Conservation (phyloP, 116 monocot species). For the Zostera marina region DNA sequence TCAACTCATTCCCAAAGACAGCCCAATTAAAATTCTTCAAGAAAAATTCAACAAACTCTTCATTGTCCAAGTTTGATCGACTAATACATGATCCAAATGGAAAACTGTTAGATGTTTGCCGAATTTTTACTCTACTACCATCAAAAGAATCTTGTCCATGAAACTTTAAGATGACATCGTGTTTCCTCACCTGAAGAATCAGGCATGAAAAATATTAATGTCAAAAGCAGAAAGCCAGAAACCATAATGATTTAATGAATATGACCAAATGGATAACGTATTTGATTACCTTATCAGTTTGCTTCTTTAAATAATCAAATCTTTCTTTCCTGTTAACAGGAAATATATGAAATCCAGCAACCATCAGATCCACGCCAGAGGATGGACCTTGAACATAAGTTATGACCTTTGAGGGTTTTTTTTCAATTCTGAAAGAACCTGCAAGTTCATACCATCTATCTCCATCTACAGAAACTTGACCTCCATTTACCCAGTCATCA, state of each 20-base stretch:
- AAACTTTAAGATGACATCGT: constrained; percentile 52
- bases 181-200: constrained; percentile 48
- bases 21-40: constrained; percentile 85
- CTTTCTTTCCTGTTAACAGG: constrained; percentile 56
- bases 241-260: not conserved
- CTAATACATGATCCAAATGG: constrained; percentile 69
- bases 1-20: constrained; percentile 82
- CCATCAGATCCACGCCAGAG: constrained; percentile 53
- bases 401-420: constrained; percentile 35
- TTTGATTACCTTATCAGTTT: constrained; percentile 58
- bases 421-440: constrained; percentile 76
- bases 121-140: constrained; percentile 22
- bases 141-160: constrained; percentile 6
- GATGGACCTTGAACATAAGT: constrained; percentile 68
- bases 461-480: constrained; percentile 33
- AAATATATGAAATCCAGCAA: constrained; percentile 56
- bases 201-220: not conserved
- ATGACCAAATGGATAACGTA: not conserved
- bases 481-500: constrained; percentile 58
- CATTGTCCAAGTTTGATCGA: constrained; percentile 59
- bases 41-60: constrained; percentile 72
- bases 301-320: constrained; percentile 39
- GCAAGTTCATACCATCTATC: constrained; percentile 51
- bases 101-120: constrained; percentile 55
- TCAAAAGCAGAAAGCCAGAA: not conserved